Conservation (phyloP, 1,284 basidiomycete genomes). For the Trametes hirsuta region DNA sequence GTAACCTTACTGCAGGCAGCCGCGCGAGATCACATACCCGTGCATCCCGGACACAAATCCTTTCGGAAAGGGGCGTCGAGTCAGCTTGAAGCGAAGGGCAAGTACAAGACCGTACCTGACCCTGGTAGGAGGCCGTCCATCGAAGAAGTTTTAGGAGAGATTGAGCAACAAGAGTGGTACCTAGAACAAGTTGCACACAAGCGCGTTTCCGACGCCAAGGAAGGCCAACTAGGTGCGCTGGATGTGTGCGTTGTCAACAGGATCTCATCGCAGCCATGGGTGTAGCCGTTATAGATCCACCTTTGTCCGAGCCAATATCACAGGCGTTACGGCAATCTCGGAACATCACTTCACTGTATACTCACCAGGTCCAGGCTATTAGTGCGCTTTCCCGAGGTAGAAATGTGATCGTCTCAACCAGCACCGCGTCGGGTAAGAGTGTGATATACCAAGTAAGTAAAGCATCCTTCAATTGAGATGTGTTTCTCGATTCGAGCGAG, state of each 20-base stretch:
- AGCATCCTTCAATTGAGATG: background rate
- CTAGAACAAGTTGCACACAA: conserved; percentile 67
- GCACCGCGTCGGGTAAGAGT: conserved; percentile 91
- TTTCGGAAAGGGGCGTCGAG: conserved; percentile 4
- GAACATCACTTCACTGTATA: conserved; percentile 72
- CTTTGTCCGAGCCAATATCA: conserved; percentile 60
- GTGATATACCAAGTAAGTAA: conserved; percentile 79
- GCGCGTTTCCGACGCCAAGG: conserved; percentile 55
- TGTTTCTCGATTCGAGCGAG: background rate
- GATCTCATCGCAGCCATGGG: no score
- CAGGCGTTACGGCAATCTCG: conserved; percentile 66
- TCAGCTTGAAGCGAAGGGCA: conserved; percentile 23
- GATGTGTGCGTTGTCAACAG: background rate
- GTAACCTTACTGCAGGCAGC: conserved; percentile 65
- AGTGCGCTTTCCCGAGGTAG: conserved; percentile 62
- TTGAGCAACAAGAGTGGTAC: conserved; percentile 66
- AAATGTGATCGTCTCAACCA: conserved; percentile 88
- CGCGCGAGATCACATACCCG: conserved; percentile 70
- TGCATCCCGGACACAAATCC: conserved; percentile 50
- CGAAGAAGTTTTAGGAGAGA: conserved; percentile 57
- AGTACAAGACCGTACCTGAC: conserved; percentile 42
- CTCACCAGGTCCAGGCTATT: conserved; percentile 82
- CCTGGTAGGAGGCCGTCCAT: conserved; percentile 61
- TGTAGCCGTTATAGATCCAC: conserved; percentile 54
- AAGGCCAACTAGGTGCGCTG: conserved; percentile 52